Conservation (phyloP, 2,329 filamentous ascomycete genomes). For the Penicillium sp. region DNA sequence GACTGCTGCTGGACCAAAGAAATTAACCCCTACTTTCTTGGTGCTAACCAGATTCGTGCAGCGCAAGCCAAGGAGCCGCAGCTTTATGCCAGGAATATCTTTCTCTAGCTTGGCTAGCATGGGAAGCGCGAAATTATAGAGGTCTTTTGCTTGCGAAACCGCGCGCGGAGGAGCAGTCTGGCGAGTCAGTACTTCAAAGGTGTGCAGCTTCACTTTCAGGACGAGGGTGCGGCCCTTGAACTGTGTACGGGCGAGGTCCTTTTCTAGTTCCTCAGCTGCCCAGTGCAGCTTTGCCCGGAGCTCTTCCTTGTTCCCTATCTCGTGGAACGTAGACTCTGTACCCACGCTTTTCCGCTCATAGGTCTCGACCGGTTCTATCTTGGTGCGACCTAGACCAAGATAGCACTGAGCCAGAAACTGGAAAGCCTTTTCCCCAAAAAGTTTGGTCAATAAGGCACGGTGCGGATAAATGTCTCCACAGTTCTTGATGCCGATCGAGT, state of each 20-base stretch:
- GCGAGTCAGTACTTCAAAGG: slow-evolving; percentile 84
- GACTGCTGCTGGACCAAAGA: slow-evolving; percentile 61
- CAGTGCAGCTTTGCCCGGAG: slow-evolving; percentile 74
- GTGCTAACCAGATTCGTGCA: slow-evolving; percentile 85
- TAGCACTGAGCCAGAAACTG: slow-evolving; percentile 81
- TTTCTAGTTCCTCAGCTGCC: slow-evolving; percentile 81
- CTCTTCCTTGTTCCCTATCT: slow-evolving; percentile 66
- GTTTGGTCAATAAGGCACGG: slow-evolving; percentile 66
- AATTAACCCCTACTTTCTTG: slow-evolving; percentile 75
- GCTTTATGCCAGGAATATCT: slow-evolving; percentile 72
- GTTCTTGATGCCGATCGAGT: slow-evolving; percentile 80
- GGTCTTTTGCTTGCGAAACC: slow-evolving; percentile 69
- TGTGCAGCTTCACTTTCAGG: slow-evolving; percentile 90
- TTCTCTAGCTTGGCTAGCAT: slow-evolving; percentile 82
- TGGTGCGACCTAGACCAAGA: slow-evolving; percentile 80
- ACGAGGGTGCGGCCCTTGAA: slow-evolving; percentile 89
- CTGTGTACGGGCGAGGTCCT: slow-evolving; percentile 73
- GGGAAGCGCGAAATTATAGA: slow-evolving; percentile 76
- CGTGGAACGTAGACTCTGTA: slow-evolving; percentile 86
- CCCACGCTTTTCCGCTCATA: slow-evolving; percentile 92
- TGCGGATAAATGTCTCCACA: slow-evolving; percentile 83
- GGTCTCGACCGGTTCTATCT: slow-evolving; percentile 79
- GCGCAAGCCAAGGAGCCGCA: slow-evolving; percentile 83
- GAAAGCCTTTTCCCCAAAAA: slow-evolving; percentile 91
- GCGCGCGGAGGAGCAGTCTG: slow-evolving; percentile 74